Evolutionary conservation across 2,329 filamentous ascomycete species (phyloP).

Genomic region (Tolypocladium inflatum): DNA sequence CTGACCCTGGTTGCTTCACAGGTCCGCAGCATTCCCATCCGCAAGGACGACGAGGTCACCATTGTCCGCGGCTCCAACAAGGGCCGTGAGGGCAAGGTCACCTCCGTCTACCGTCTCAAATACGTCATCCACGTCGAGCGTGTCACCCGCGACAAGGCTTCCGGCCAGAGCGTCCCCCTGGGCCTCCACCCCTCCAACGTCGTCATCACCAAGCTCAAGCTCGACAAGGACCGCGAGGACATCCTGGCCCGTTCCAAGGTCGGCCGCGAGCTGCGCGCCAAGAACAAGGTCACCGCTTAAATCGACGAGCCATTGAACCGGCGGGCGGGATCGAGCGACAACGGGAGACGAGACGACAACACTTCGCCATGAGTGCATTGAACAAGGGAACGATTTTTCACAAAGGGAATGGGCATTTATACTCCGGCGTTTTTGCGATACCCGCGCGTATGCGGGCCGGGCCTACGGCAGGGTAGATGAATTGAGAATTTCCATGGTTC

Average conservation of each 20-base stretch:
- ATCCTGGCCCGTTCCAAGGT: constrained; percentile 79
- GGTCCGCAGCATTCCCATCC: constrained; percentile 93
- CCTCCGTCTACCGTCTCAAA: constrained; percentile 95
- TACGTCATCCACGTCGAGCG: constrained; percentile 97
- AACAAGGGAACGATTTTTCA: constrained; percentile 11
- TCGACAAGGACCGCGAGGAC: constrained; percentile 88
- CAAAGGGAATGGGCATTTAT: constrained; percentile 25
- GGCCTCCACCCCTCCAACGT: constrained; percentile 95
- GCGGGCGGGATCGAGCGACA: constrained; percentile 4
- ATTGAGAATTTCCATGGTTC: constrained; percentile 36
- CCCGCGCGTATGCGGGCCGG: constrained; percentile 18
- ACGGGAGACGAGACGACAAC: constrained; percentile 9
- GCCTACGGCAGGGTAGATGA: constrained; percentile 30
- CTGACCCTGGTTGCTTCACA: constrained; percentile 23
- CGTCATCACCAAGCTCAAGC: constrained; percentile 97
- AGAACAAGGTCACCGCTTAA: constrained; percentile 57
- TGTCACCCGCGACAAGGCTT: constrained; percentile 92
- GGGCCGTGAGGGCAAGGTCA: constrained; percentile 97
- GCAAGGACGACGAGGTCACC: constrained; percentile 93
- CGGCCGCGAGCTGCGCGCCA: constrained; percentile 67
- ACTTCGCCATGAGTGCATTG: constrained; percentile 9
- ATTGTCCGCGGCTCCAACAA: constrained; percentile 92
- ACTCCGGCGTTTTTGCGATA: constrained; percentile 27
- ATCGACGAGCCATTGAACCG: constrained; percentile 5
- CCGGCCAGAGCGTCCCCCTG: constrained; percentile 90